These are phyloP conservation scores for Daldinia sp. DNA, from an alignment of 2,329 filamentous ascomycete species.

Conservation along the genomic window DNA sequence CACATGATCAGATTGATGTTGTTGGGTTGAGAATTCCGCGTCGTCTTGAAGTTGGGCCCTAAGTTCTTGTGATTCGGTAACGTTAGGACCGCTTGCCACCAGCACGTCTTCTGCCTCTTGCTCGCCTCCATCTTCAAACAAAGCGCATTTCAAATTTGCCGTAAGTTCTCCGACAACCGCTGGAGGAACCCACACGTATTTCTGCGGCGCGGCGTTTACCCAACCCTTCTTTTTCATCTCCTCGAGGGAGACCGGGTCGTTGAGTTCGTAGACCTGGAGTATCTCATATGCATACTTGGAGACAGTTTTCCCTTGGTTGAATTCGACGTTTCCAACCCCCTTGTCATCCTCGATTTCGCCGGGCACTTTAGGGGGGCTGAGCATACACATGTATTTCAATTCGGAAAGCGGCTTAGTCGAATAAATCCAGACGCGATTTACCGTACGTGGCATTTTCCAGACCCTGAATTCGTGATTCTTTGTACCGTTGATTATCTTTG, in stretches of 20 bases:
- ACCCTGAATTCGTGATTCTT: slow-evolving; percentile 64
- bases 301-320: slow-evolving; percentile 53
- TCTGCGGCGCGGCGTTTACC: slow-evolving; percentile 58
- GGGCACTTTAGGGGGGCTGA: slow-evolving; percentile 56
- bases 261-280: slow-evolving; percentile 67
- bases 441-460: slow-evolving; percentile 63
- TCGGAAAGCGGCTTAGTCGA: slow-evolving; percentile 55
- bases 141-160: slow-evolving; percentile 63
- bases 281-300: slow-evolving; percentile 61
- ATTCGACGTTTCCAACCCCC: slow-evolving; percentile 61
- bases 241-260: slow-evolving; percentile 62
- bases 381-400: slow-evolving; percentile 66
- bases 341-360: slow-evolving; percentile 56
- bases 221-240: slow-evolving; percentile 64
- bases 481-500: slow-evolving; percentile 57
- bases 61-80: slow-evolving; percentile 61
- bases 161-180: slow-evolving; percentile 65
- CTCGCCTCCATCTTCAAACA: slow-evolving; percentile 51
- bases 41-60: slow-evolving; percentile 60
- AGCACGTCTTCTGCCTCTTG: slow-evolving; percentile 35
- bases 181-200: slow-evolving; percentile 63
- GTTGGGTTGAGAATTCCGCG: slow-evolving; percentile 51
- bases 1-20: slow-evolving; percentile 35
- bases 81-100: slow-evolving; percentile 21
- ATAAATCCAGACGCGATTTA: slow-evolving; percentile 71